Percentiles rank a stretch among this genome's conserved stretches.
phyloP scores from a whole-genome alignment of 2,329 filamentous ascomycete genomes.

The Teratosphaeria viscida region DNA sequence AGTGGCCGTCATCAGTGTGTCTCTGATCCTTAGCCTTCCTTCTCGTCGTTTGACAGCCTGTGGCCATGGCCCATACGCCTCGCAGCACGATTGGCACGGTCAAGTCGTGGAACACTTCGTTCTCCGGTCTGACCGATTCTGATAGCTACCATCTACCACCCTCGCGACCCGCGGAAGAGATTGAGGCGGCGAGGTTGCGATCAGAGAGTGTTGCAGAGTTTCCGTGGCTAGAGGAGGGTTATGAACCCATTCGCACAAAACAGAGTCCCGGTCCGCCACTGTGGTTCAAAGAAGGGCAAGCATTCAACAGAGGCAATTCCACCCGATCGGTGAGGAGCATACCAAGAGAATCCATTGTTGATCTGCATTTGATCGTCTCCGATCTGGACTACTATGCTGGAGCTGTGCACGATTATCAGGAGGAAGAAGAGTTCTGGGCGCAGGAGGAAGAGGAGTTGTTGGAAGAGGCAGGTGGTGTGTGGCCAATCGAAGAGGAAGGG shows the following conservation, averaged over 20 bases:
- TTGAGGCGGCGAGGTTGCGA: conserved; percentile 19
- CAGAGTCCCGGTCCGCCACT: conserved; percentile 11
- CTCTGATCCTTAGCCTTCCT: background rate
- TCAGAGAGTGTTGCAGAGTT: conserved; percentile 21
- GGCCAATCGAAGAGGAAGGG: conserved; percentile 13
- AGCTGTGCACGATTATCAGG: conserved; percentile 27
- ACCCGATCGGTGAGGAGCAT: conserved; percentile 16
- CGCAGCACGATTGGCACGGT: conserved; percentile 22
- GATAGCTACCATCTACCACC: conserved; percentile 13
- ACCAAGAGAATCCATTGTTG: conserved; percentile 23
- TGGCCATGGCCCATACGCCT: conserved; percentile 20
- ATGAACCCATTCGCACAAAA: conserved; percentile 20
- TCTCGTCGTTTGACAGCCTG: background rate
- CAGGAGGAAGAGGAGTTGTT: conserved; percentile 20
- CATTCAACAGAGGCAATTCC: conserved; percentile 14
- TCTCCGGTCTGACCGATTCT: conserved; percentile 16
- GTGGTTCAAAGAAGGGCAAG: conserved; percentile 24
- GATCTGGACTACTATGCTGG: conserved; percentile 28
- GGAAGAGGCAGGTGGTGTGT: conserved; percentile 17
- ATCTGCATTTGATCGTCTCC: conserved; percentile 25
- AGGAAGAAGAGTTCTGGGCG: conserved; percentile 21
- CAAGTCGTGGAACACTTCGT: conserved; percentile 24
- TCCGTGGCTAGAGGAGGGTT: conserved; percentile 23
- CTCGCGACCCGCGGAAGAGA: conserved; percentile 18
- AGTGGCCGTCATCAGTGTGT: background rate